Evolutionary conservation across 2,329 filamentous ascomycete genomes (phyloP).

Genomic region (Diatrype stigma): DNA sequence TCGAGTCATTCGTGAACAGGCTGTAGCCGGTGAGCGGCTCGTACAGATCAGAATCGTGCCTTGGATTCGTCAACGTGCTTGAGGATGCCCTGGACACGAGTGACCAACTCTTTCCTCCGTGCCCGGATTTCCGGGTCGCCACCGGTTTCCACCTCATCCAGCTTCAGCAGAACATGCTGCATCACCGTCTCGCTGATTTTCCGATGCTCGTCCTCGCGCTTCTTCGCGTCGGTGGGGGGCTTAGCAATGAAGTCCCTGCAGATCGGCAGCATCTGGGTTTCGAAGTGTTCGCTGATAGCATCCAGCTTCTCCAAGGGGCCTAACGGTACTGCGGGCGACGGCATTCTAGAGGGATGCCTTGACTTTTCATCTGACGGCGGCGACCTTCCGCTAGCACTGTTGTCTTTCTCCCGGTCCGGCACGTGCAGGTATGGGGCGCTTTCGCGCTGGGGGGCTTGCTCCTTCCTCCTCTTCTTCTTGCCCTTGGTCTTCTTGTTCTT

Average conservation of each 20-base stretch:
- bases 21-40: no score
- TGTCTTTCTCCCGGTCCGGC: conserved; percentile 30
- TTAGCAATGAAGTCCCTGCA: conserved; percentile 57
- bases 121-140: conserved; percentile 62
- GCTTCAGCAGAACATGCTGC: conserved; percentile 70
- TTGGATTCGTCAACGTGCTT: conserved; percentile 54
- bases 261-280: conserved; percentile 59
- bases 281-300: conserved; percentile 61
- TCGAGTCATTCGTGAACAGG: no score
- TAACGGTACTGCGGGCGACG: conserved; percentile 32
- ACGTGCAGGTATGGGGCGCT: conserved; percentile 38
- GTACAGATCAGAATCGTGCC: no score
- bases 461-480: conserved; percentile 34
- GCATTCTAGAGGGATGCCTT: conserved; percentile 35
- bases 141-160: conserved; percentile 71
- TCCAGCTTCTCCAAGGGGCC: conserved; percentile 59
- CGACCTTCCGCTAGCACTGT: conserved; percentile 20
- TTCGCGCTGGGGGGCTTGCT: conserved; percentile 38
- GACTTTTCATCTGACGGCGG: conserved; percentile 28
- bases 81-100: conserved; percentile 63
- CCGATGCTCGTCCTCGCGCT: conserved; percentile 69
- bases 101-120: conserved; percentile 69
- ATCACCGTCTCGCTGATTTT: conserved; percentile 72
- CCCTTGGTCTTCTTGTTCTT: conserved; percentile 39
- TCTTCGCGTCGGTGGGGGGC: conserved; percentile 63